Conservation (phyloP, 768 basidiomycete species). For the Nevesoporus exiguus region DNA sequence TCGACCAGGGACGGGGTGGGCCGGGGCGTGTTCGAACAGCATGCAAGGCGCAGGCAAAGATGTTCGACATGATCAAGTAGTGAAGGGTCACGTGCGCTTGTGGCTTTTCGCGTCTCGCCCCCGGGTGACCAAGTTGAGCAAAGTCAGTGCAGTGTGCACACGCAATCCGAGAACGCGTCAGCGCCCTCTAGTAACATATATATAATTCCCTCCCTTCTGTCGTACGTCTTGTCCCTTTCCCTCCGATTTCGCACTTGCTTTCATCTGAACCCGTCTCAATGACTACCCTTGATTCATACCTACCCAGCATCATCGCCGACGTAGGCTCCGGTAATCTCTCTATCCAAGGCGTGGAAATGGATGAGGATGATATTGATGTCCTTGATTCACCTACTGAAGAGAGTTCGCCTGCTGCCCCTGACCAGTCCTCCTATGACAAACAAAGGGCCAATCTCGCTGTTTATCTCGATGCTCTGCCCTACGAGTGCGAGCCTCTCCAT, state of each 20-base stretch:
- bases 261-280: slow-evolving; percentile 23
- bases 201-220: slow-evolving; percentile 2
- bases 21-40: no score
- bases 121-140: background rate
- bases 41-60: background rate
- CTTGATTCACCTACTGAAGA: slow-evolving; percentile 41
- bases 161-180: slow-evolving; percentile 31
- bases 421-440: slow-evolving; percentile 48
- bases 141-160: slow-evolving; percentile 1
- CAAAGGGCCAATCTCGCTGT: slow-evolving; percentile 59
- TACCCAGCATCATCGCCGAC: slow-evolving; percentile 26
- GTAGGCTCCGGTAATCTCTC: slow-evolving; percentile 23
- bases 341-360: slow-evolving; percentile 40
- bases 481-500: slow-evolving; percentile 65
- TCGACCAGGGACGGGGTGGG: slow-evolving; percentile 9
- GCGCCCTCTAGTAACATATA: slow-evolving; percentile 18
- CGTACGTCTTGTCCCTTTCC: slow-evolving; percentile 27
- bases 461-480: slow-evolving; percentile 68
- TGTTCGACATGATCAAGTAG: slow-evolving; percentile 8
- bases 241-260: slow-evolving; percentile 12
- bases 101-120: background rate
- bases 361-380: slow-evolving; percentile 53
- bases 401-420: slow-evolving; percentile 11
- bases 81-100: slow-evolving; percentile 12
- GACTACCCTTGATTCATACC: slow-evolving; percentile 19